A percentile compares a stretch with the other conserved stretches of the same genome.
Conservation (phyloP, 2,329 filamentous ascomycete genomes). For the Aureobasidium sp. region DNA sequence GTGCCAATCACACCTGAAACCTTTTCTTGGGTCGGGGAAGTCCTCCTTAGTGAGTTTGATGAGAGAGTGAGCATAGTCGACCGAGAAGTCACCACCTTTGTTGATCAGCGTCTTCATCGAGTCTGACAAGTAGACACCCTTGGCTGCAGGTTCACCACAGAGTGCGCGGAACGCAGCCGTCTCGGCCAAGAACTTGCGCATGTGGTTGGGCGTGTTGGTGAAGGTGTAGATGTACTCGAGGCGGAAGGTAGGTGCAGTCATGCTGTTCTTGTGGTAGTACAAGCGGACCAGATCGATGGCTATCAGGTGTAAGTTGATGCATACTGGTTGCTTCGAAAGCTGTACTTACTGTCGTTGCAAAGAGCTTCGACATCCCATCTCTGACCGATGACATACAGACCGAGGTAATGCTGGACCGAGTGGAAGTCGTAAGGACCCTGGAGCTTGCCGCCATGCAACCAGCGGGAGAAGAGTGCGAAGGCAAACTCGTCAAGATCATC, state of each 20-base stretch:
- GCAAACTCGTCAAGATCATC: slow-evolving; percentile 23
- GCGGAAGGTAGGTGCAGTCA: slow-evolving; percentile 28
- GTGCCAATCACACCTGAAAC: slow-evolving; percentile 23
- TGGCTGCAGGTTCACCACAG: slow-evolving; percentile 16
- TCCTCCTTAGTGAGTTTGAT: slow-evolving; percentile 20
- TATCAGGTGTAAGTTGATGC: slow-evolving; percentile 11
- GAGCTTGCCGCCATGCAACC: slow-evolving; percentile 22
- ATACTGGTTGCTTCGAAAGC: neutral
- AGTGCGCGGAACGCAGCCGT: slow-evolving; percentile 25
- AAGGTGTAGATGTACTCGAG: slow-evolving; percentile 28
- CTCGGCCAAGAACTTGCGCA: slow-evolving; percentile 25
- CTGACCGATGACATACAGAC: slow-evolving; percentile 24
- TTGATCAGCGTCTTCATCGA: slow-evolving; percentile 19
- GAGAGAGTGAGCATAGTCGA: slow-evolving; percentile 23
- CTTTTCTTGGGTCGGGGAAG: slow-evolving; percentile 22
- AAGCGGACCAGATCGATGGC: slow-evolving; percentile 25
- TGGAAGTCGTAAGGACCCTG: slow-evolving; percentile 27
- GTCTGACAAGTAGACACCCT: slow-evolving; percentile 18
- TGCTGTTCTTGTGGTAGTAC: slow-evolving; percentile 24
- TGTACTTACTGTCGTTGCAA: slow-evolving; percentile 21
- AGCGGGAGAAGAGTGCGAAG: slow-evolving; percentile 24
- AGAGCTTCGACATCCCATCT: slow-evolving; percentile 22
- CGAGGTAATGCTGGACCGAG: slow-evolving; percentile 25
- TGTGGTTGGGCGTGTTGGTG: slow-evolving; percentile 19
- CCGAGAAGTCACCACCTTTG: slow-evolving; percentile 20